A percentile compares a stretch with the other conserved stretches of the same genome.
phyloP scores from a whole-genome alignment of 2,329 filamentous ascomycete genomes.

The Hypoxylon sp. region DNA sequence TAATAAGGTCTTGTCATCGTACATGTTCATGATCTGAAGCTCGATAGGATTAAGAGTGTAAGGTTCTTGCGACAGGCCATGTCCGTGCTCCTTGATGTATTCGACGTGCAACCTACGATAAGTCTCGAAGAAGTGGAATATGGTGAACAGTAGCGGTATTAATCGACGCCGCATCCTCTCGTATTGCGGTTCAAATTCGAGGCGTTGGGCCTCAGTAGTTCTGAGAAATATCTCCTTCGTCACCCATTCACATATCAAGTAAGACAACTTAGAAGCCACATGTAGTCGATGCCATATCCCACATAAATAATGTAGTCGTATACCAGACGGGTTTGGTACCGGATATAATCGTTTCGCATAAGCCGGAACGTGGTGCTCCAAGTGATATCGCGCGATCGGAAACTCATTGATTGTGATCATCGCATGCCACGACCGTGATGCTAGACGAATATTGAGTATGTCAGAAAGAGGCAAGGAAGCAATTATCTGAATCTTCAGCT shows the following conservation, averaged over 20 bases:
- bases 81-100: slow-evolving; percentile 62
- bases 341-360: slow-evolving; percentile 70
- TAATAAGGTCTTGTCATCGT: slow-evolving; percentile 69
- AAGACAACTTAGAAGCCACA: slow-evolving; percentile 69
- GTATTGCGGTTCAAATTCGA: slow-evolving; percentile 67
- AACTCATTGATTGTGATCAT: slow-evolving; percentile 68
- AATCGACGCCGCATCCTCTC: slow-evolving; percentile 71
- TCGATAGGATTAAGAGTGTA: slow-evolving; percentile 72
- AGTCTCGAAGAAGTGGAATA: slow-evolving; percentile 74
- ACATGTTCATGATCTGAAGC: slow-evolving; percentile 68
- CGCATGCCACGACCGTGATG: slow-evolving; percentile 67
- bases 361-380: slow-evolving; percentile 65
- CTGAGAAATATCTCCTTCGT: slow-evolving; percentile 71
- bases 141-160: slow-evolving; percentile 69
- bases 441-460: slow-evolving; percentile 65
- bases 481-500: slow-evolving; percentile 70
- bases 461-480: slow-evolving; percentile 67
- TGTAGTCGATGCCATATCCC: slow-evolving; percentile 72
- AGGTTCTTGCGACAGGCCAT: slow-evolving; percentile 60
- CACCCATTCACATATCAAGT: slow-evolving; percentile 70
- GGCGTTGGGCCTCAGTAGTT: slow-evolving; percentile 61
- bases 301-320: slow-evolving; percentile 69
- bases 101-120: slow-evolving; percentile 67
- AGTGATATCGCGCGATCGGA: slow-evolving; percentile 68
- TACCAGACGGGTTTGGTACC: slow-evolving; percentile 53